A percentile compares a stretch with the other conserved stretches of the same genome.
phyloP scores from a whole-genome alignment of 1,284 basidiomycete genomes.

The Ganoderma boninense region DNA sequence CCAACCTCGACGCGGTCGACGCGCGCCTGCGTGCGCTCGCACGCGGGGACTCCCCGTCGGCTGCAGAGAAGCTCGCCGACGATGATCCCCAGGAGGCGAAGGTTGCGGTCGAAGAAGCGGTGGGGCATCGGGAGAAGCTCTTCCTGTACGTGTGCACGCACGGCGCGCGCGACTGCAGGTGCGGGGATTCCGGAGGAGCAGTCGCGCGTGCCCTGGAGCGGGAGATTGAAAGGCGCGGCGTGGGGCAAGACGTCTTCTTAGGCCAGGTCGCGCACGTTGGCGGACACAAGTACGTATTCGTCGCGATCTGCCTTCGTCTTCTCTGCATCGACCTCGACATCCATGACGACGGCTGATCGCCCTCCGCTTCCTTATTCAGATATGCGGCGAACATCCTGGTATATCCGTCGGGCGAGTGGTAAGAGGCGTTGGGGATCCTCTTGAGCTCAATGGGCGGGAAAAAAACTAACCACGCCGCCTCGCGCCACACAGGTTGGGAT shows the following conservation, averaged over 20 bases:
- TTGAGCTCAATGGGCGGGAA: background rate
- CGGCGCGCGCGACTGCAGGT: slow-evolving; percentile 51
- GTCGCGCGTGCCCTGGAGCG: slow-evolving; percentile 49
- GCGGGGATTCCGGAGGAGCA: slow-evolving; percentile 69
- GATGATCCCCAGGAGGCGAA: background rate
- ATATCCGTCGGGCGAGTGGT: slow-evolving; percentile 84
- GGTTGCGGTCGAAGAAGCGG: background rate
- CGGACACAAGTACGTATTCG: slow-evolving; percentile 76
- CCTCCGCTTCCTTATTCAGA: slow-evolving; percentile 45
- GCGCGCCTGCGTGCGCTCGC: slow-evolving; percentile 47
- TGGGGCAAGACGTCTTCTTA: slow-evolving; percentile 46
- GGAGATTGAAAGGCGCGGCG: slow-evolving; percentile 39
- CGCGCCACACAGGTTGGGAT: slow-evolving; percentile 59
- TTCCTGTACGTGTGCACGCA: slow-evolving; percentile 63
- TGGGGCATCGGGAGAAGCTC: slow-evolving; percentile 30
- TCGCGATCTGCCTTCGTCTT: background rate
- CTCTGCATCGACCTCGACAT: background rate
- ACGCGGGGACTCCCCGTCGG: background rate
- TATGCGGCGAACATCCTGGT: slow-evolving; percentile 83
- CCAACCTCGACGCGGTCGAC: slow-evolving; percentile 57
- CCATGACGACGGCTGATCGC: slow-evolving; percentile 17
- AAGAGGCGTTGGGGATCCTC: slow-evolving; percentile 6
- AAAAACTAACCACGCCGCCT: background rate
- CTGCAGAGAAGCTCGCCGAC: background rate
- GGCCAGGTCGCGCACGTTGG: slow-evolving; percentile 84